Base-by-base conservation (phyloP, 805 yeast species). In the Zygoascus bituminiphila region DNA sequence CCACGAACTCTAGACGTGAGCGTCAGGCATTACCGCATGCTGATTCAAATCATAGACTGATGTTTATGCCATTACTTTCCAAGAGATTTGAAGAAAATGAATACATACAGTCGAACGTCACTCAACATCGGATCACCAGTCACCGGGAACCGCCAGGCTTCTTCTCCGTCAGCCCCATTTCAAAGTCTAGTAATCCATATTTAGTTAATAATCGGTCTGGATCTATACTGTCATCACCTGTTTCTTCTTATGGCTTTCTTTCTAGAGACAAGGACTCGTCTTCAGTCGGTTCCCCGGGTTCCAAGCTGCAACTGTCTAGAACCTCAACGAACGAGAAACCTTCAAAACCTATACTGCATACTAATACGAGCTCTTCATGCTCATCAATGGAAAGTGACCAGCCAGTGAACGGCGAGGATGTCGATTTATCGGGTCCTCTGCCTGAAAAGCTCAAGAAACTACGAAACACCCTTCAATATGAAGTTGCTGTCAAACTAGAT, bases 401-500 rank as follows among this genome's bases (percentile, higher is more conserved):
- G 33, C n/a, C n/a, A 12, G 15, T 29, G n/a, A 15, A 19, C 4
- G 39, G 17, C 10, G 39, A 36, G 12, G 39, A 36, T 10, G 22
- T 36, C 17, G 22, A 19, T 15, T 19, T 36, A 12, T 14, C 12
- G 19, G 39, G 22, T 4, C 39, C 52, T 7, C 19, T 52, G 46
- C 47, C 29, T 2, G 50, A 52, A 10, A 52, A 52, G 10, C 51
- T 54, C 8, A 41, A 42, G 12, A 41, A 49, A 6, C 35, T 54
- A 42, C 51, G 48, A 33, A 35, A 50, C 21, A 49, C 50, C 26
- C 45, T 54, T n/a, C 42, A 45, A 5, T 38, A 54, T 31, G 58
- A 55, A 31, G 52, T 54, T 12, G 52, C 54, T 1, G 23, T 46
- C 17, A 40, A 51, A 10, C 44, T 55, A 15, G 54, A 55, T 36